These are phyloP conservation scores for Fusarium palustre DNA, from an alignment of 2,329 filamentous ascomycete genomes.

Conservation along the genomic window DNA sequence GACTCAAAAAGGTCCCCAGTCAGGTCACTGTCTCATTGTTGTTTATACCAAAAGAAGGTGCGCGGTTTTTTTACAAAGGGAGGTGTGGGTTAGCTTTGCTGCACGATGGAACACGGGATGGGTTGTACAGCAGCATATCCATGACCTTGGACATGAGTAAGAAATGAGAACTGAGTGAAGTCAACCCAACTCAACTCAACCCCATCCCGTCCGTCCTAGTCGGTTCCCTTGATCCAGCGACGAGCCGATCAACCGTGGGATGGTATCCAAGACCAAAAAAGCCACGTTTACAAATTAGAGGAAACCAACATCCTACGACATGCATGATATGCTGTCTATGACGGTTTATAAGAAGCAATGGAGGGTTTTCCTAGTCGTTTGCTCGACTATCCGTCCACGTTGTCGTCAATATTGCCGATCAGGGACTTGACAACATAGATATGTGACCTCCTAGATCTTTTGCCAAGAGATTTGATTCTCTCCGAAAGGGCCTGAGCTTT, in stretches of 20 bases:
- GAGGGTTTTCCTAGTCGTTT: conserved; percentile 6
- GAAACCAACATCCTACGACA: conserved; percentile 20
- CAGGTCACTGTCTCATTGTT: conserved; percentile 15
- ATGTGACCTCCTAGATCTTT: conserved; percentile 31
- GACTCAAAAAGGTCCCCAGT: conserved; percentile 29
- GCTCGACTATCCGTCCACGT: not conserved
- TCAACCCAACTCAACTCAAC: conserved; percentile 12
- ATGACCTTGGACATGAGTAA: not conserved
- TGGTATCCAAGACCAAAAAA: conserved; percentile 7
- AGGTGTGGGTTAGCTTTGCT: conserved; percentile 35
- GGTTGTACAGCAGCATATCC: conserved; percentile 16
- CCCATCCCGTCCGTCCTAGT: conserved; percentile 22
- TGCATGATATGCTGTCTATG: conserved; percentile 32
- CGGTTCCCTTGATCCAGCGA: conserved; percentile 38
- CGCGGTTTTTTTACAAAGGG: conserved; percentile 36
- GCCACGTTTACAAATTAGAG: conserved; percentile 21
- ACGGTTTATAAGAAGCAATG: conserved; percentile 15
- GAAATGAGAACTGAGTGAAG: not conserved
- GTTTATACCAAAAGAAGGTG: conserved; percentile 16
- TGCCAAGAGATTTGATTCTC: conserved; percentile 44
- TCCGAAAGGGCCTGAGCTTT: conserved; percentile 33
- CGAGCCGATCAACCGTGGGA: conserved; percentile 23
- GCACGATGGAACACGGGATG: conserved; percentile 16
- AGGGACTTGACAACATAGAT: conserved; percentile 33
- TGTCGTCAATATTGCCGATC: conserved; percentile 38